Evolutionary conservation across 2,329 filamentous ascomycete genomes (phyloP).

Genomic region (Diaporthe caulivora): DNA sequence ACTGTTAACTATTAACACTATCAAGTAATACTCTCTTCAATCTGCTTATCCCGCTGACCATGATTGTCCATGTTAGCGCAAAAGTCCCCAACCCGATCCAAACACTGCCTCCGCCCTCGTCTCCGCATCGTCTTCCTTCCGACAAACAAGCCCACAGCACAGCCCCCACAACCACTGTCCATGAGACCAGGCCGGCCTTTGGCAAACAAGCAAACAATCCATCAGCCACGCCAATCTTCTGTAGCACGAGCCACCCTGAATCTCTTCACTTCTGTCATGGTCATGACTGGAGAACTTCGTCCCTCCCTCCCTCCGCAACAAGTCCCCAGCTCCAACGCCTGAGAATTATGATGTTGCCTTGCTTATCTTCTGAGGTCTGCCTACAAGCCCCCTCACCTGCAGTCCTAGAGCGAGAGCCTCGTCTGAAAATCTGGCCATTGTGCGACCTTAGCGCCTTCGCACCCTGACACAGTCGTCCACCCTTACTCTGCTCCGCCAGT

Average conservation of each 20-base stretch:
- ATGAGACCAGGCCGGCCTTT: not conserved
- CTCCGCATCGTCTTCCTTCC: not conserved
- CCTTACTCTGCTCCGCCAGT: too few species aligned
- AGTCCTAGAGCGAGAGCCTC: constrained; percentile 1
- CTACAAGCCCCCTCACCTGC: not conserved
- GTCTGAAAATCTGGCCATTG: not conserved
- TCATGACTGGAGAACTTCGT: too few species aligned
- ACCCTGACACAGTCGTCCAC: not conserved
- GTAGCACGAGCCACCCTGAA: not conserved
- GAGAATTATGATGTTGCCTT: not conserved
- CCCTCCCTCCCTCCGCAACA: not conserved
- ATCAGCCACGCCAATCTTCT: constrained; percentile 17
- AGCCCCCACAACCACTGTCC: not conserved
- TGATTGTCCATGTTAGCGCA: not conserved
- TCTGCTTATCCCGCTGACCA: accelerated
- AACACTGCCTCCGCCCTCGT: not conserved
- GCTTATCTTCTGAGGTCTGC: too few species aligned
- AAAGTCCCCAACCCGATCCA: not conserved
- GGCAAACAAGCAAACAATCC: constrained; percentile 4
- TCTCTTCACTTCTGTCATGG: not conserved
- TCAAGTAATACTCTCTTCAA: accelerated
- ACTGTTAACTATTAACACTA: accelerated
- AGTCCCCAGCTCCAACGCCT: not conserved
- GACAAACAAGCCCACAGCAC: not conserved
- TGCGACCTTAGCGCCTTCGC: not conserved